Conservation (phyloP, 2,329 filamentous ascomycete genomes). For the Phialophora tarda region DNA sequence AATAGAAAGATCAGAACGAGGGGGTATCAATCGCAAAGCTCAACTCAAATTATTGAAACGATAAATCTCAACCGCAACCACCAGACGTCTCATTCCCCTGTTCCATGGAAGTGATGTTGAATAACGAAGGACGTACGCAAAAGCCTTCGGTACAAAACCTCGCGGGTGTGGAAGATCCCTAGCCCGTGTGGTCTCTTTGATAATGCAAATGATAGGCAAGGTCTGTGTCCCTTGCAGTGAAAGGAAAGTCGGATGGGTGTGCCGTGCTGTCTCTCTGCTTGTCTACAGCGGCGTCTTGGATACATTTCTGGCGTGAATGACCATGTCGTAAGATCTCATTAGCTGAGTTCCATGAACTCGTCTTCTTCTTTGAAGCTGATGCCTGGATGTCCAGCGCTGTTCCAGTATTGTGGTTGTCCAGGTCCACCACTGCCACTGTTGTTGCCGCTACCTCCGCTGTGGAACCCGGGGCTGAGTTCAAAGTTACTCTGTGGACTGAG, state of each 20-base stretch:
- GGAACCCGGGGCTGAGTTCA: constrained; percentile 70
- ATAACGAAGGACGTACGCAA: constrained; percentile 5
- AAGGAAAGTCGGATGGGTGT: neutral
- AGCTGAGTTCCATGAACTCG: constrained; percentile 74
- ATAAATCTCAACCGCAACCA: constrained; percentile 10
- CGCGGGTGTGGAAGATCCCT: neutral
- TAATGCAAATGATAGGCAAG: constrained; percentile 7
- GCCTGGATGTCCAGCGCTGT: constrained; percentile 57
- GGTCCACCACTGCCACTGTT: constrained; percentile 50
- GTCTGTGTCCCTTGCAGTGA: constrained; percentile 3
- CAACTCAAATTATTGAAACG: constrained; percentile 6
- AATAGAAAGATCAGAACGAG: constrained; percentile 30
- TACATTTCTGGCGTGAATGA: neutral
- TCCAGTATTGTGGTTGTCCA: constrained; percentile 61
- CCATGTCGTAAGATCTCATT: constrained; percentile 7
- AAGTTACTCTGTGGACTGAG: constrained; percentile 64
- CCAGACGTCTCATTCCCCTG: constrained; percentile 7
- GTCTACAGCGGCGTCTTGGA: neutral
- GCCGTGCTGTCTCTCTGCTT: neutral
- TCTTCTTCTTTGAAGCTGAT: constrained; percentile 93
- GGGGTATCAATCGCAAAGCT: constrained; percentile 34
- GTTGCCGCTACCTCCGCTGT: constrained; percentile 72
- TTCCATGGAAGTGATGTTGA: constrained; percentile 1
- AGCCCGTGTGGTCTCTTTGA: neutral
- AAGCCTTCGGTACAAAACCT: neutral